These are phyloP conservation scores for Betula pendula DNA, from an alignment of 306 rosid genomes.

Conservation along the genomic window DNA sequence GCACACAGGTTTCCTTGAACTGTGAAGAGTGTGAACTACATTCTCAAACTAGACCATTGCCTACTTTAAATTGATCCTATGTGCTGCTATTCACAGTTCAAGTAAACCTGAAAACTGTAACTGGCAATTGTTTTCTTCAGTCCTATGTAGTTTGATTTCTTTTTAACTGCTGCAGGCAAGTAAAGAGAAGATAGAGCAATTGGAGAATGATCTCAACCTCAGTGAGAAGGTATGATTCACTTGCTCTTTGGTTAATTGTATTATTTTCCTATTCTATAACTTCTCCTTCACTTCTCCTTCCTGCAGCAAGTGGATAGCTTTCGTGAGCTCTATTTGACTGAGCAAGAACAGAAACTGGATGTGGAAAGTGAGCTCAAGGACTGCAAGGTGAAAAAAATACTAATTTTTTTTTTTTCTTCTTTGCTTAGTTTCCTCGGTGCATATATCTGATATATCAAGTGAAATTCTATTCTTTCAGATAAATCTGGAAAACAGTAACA, in stretches of 20 bases:
- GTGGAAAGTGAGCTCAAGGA: conserved; percentile 71
- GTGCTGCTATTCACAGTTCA: neutral
- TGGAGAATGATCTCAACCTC: conserved; percentile 71
- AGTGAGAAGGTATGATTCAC: conserved; percentile 57
- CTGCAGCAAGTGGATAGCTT: conserved; percentile 74
- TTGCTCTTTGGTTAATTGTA: conserved; percentile 1
- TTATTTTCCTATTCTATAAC: conserved; percentile 12
- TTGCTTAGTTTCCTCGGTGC: neutral
- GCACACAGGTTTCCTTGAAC: no score
- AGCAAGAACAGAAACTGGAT: conserved; percentile 77
- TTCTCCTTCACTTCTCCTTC: conserved; percentile 35
- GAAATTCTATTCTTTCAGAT: conserved; percentile 43
- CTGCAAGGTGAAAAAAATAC: conserved; percentile 54
- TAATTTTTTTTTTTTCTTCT: conserved; percentile 6
- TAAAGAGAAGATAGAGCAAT: conserved; percentile 74
- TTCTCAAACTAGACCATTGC: neutral
- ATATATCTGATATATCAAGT: conserved; percentile 17
- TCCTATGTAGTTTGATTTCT: conserved; percentile 24
- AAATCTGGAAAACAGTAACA: conserved; percentile 56
- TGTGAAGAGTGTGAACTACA: no score
- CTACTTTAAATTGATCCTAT: neutral
- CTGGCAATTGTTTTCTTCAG: conserved; percentile 11
- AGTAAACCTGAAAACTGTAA: conserved; percentile 15
- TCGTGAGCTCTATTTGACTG: conserved; percentile 67
- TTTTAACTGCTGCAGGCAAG: conserved; percentile 52